Base-by-base conservation (phyloP, 1,139 yeast species). In the Petasospora rhodanensis region DNA sequence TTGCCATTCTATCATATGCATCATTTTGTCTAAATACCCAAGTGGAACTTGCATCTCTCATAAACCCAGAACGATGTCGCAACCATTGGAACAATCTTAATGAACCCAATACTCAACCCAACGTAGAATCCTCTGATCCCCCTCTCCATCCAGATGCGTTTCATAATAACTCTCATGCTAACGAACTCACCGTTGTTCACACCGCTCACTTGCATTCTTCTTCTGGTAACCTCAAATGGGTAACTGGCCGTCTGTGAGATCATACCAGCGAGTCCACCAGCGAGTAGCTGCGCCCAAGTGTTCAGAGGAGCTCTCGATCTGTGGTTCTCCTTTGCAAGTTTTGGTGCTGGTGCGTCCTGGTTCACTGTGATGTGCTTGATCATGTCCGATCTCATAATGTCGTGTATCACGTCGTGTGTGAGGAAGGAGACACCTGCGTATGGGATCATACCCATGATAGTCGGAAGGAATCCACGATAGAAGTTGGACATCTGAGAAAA, bases 401-500 rank as follows among this genome's bases (percentile, higher is more conserved):
- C 99, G 58, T 89, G 97, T 41, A 89, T 68, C 38, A 79, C 59
- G 59, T 91, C 99, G 58, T 91, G 97, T 4, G 96, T 84, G 62
- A 89, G 84, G 53, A 91, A 91, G 2, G 96, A 84, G 2, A 89
- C 96, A 9, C 99, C 99, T 2, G 99, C 98, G 55, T 91, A 91
- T 1, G 98, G 98, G 14, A 91, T 69, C 95, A 91, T 89, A 12
- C 99, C 99, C 25, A 87, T 55, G 24, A 91, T 79, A 0, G 99
- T 91, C 14, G 98, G 96, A 7, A 84, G 76, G 61, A 89, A 91
- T 3, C 99, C 99, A 40, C 96, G 69, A 60, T 91, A 91, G 56
- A 87, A 91, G 62, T 89, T 87, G 19, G 83, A 55, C 47, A 66
- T 49, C 20, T 58, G 62, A 10, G 64, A 55, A 31, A 61, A 44